Base-by-base conservation (phyloP, 192 early-diverging fungal genomes). In the Kappamyces sp. region DNA sequence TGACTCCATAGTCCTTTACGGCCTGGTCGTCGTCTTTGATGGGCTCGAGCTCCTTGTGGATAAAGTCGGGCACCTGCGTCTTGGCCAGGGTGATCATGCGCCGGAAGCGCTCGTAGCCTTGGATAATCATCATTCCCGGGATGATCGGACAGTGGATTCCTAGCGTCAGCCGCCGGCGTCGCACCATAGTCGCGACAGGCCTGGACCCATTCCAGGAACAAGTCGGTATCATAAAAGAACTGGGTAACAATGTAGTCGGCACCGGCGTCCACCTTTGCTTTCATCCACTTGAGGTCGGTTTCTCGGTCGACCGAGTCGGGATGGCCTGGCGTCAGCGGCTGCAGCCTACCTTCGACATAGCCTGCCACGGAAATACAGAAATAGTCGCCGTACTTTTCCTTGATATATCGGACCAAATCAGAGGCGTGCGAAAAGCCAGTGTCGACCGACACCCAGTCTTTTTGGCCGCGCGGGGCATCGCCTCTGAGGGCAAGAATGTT, bases 11-110 rank as follows among this genome's bases (percentile, higher is more conserved):
- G 55, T 91, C 86, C 76, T 96, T 94, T 54, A 98, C 85, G 31
- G 93, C 93, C 67, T 88, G 87, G 73, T 98, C 95, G 61, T 98
- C 91, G 53, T 98, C 95, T 81, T 98, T 96, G 84, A 98, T 98
- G 32, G 88, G 86, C 67, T 94, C 95, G 51, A 98, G 77, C 12
- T 80, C 89, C 47, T 86, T 81, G 71, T 79, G 77, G 61, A 98
- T 86, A 59, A 85, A 68, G 61, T 89, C 71, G 53, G 95, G 95
- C n/a, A 98, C 90, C 55, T 62, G 63, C 46, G 91, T 94, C 63
- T 91, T 88, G 65, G 87, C 86, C 49, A 91, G 84, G 11, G 88
- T 79, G 48, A 90, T 89, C 81, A 95, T 91, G 63, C 90, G 78
- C 75, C 90, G 87, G 75, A 98, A 91, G 48, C 93, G 90, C 46